phyloP scores from a whole-genome alignment of 164 flowering plant species.

The Chimonanthus praecox region DNA sequence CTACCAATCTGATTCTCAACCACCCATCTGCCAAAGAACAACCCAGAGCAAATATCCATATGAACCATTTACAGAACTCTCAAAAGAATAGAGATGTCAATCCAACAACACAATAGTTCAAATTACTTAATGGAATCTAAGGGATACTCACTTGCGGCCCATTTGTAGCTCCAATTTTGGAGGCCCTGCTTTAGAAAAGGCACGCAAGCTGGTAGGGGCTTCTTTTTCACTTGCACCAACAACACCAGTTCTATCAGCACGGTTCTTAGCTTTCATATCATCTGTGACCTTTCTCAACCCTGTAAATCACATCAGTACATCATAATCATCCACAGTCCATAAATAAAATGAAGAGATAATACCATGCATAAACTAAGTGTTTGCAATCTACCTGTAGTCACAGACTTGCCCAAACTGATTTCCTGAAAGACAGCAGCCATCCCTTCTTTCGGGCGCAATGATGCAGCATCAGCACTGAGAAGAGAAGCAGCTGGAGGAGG shows the following conservation, averaged over 20 bases:
- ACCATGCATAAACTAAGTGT: background rate
- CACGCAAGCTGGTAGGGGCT: conserved; percentile 34
- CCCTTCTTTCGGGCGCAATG: conserved; percentile 72
- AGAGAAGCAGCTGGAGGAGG: conserved; percentile 84
- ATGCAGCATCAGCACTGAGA: conserved; percentile 53
- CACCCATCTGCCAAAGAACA: conserved; percentile 62
- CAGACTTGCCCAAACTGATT: conserved; percentile 63
- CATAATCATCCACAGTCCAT: background rate
- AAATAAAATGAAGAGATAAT: conserved; percentile 2
- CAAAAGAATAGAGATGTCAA: background rate
- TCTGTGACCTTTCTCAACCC: conserved; percentile 64
- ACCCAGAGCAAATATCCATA: background rate
- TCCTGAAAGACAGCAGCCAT: conserved; percentile 96
- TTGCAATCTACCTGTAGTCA: conserved; percentile 54
- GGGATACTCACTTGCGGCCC: conserved; percentile 85
- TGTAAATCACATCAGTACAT: conserved; percentile 12
- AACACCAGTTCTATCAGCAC: conserved; percentile 66
- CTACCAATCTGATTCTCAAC: conserved; percentile 96
- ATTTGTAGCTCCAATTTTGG: conserved; percentile 93
- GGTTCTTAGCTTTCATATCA: conserved; percentile 95
- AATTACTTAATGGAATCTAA: background rate
- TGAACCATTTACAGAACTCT: background rate
- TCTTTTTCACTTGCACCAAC: conserved; percentile 56
- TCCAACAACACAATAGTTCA: background rate
- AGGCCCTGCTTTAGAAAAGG: conserved; percentile 75